Conservation (phyloP, 2,329 filamentous ascomycete species). For the Penicillium sp. region DNA sequence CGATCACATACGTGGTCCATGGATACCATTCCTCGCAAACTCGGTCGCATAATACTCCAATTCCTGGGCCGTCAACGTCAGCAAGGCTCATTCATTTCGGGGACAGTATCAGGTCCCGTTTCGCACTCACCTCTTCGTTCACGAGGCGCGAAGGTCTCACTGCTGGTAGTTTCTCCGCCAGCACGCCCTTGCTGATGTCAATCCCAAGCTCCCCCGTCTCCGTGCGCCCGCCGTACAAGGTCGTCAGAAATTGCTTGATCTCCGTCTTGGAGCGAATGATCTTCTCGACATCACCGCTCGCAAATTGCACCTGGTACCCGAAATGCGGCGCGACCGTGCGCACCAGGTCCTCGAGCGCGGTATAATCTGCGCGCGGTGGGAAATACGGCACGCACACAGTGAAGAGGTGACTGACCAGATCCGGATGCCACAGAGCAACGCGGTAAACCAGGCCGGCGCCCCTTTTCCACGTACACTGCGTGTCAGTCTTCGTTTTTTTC, state of each 20-base stretch:
- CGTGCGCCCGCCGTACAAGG: slow-evolving; percentile 65
- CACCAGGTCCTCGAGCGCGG: slow-evolving; percentile 60
- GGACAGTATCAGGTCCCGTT: background rate
- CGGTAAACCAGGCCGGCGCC: slow-evolving; percentile 77
- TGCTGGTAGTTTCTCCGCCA: slow-evolving; percentile 60
- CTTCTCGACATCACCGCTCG: slow-evolving; percentile 63
- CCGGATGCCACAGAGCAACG: slow-evolving; percentile 68
- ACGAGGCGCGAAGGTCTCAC: slow-evolving; percentile 60
- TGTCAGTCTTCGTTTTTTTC: no score
- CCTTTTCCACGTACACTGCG: slow-evolving; percentile 47
- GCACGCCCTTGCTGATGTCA: slow-evolving; percentile 58
- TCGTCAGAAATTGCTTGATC: slow-evolving; percentile 67
- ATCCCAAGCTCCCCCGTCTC: slow-evolving; percentile 58
- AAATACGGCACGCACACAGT: slow-evolving; percentile 74
- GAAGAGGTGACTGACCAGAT: slow-evolving; percentile 72
- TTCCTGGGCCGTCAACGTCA: slow-evolving; percentile 47
- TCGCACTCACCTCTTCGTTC: slow-evolving; percentile 53
- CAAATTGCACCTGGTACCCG: slow-evolving; percentile 79
- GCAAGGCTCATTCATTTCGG: background rate
- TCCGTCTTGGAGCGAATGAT: slow-evolving; percentile 57
- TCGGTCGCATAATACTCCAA: slow-evolving; percentile 72
- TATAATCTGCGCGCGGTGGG: slow-evolving; percentile 53
- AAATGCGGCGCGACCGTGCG: slow-evolving; percentile 63
- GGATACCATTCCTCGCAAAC: slow-evolving; percentile 69
- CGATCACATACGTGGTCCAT: slow-evolving; percentile 61